Base-by-base conservation (phyloP, 768 basidiomycete genomes). In the Amanita molliuscula region DNA sequence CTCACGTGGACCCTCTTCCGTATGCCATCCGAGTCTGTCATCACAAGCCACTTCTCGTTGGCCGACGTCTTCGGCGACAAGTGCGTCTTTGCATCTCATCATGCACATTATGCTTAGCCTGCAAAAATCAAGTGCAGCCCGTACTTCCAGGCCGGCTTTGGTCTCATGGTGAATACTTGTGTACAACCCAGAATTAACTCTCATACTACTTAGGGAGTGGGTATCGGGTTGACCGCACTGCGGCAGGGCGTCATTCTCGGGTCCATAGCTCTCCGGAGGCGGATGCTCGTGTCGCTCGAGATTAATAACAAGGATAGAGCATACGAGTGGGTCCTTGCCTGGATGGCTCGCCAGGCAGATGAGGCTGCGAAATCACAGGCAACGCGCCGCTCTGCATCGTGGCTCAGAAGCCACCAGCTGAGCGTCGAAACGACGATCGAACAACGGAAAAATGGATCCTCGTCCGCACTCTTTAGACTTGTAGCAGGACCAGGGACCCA, bases 141-240 rank as follows among this genome's bases (percentile, higher is more conserved):
- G 33, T 94, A 92, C 70, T 98, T 99, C 62, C 90, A 95, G 62
- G 96, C 95, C 43, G 95, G 96, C 23, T 97, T 97, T 59, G 96
- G 95, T 31, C 77, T 99, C 33, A 94, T 98, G 93, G 95, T 46
- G 25, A 28, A 38, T 28, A 44, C 34, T 8, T 11, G 21, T 47
- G 29, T 29, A 36, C 37, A 49, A 43, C 8, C 36, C 50, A 29
- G 53, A 42, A 15, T 44, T 16, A 36, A 9, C 20, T 44, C 41
- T 34, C 29, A 42, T n/a, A 45, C 31, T 31, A 38, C 50, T 40
- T 33, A 98, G 95, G 89, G 91, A n/a, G 72, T 98, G 40, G 91
- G 92, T 13, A 88, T 94, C 20, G 89, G 81, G 40, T 68, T 94
- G 1, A 84, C 87, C 8, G 72, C 76, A 28, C 74, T 94, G 43